Conservation (phyloP, 1,139 yeast genomes). For the Pichia sp. region DNA sequence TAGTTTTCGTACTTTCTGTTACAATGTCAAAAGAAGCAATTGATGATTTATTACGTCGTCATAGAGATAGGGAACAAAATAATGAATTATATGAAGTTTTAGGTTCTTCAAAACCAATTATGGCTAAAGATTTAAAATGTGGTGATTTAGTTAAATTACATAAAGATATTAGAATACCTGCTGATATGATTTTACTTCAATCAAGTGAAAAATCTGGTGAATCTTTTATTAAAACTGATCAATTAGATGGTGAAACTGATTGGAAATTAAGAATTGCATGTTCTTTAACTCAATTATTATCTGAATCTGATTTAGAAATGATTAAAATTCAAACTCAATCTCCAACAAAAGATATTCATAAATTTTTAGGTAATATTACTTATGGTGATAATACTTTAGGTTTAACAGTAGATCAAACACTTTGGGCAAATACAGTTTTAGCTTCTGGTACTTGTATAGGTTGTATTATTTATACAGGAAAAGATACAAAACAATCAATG, state of each 20-base stretch:
- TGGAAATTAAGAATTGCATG: slow-evolving; percentile 89
- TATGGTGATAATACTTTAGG: slow-evolving; percentile 51
- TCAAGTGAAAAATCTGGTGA: slow-evolving; percentile 83
- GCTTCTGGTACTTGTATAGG: slow-evolving; percentile 93
- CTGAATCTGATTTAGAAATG: slow-evolving; percentile 39
- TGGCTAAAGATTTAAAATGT: slow-evolving; percentile 66
- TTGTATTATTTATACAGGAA: slow-evolving; percentile 82
- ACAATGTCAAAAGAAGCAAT: slow-evolving; percentile 95
- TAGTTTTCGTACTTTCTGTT: slow-evolving; percentile 84
- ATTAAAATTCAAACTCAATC: slow-evolving; percentile 60
- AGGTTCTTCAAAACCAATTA: slow-evolving; percentile 41
- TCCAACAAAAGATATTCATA: slow-evolving; percentile 80
- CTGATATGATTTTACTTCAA: slow-evolving; percentile 81
- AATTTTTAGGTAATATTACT: slow-evolving; percentile 67
- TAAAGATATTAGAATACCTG: slow-evolving; percentile 85
- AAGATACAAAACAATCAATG: slow-evolving; percentile 89
- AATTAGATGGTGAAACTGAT: slow-evolving; percentile 97
- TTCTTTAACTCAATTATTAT: slow-evolving; percentile 58
- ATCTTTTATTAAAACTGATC: slow-evolving; percentile 92
- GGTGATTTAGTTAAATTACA: slow-evolving; percentile 82
- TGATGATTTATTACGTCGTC: slow-evolving; percentile 85
- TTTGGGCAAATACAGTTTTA: slow-evolving; percentile 97
- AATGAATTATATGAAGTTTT: slow-evolving; percentile 74
- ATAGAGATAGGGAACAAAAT: slow-evolving; percentile 86
- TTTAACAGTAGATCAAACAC: slow-evolving; percentile 78